Evolutionary conservation across 192 early-diverging fungal genomes (phyloP).

Genomic region (Pilaira anomala): DNA sequence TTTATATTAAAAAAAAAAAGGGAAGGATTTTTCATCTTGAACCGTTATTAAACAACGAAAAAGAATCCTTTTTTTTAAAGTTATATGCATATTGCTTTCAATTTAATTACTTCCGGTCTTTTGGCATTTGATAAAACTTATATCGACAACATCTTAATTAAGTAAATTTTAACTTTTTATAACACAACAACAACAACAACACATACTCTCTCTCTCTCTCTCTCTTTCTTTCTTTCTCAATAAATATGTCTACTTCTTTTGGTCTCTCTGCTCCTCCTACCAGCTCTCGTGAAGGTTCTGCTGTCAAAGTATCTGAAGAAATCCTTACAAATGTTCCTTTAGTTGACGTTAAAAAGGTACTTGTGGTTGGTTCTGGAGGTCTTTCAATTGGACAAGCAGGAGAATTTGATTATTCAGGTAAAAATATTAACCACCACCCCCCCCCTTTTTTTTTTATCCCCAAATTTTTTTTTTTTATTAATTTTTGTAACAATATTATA

Average conservation of each 20-base stretch:
- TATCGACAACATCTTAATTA: constrained; percentile 37
- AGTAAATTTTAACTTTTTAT: constrained; percentile 31
- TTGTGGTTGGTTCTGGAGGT: constrained; percentile 94
- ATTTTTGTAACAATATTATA: constrained; percentile 16
- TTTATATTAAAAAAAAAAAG: too few species aligned
- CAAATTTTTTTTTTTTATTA: not conserved
- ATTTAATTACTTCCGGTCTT: constrained; percentile 38
- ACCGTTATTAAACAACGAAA: too few species aligned
- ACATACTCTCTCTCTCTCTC: too few species aligned
- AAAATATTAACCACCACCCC: too few species aligned
- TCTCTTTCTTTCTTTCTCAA: constrained; percentile 2
- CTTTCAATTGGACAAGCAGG: constrained; percentile 96
- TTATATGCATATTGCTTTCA: constrained; percentile 34
- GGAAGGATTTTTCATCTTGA: too few species aligned
- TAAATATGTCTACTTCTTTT: not conserved
- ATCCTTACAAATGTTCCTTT: constrained; percentile 47
- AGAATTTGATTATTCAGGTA: constrained; percentile 98
- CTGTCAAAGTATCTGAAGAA: constrained; percentile 42
- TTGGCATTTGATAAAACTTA: constrained; percentile 34
- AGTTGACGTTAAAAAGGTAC: constrained; percentile 76
- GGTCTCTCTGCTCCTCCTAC: constrained; percentile 12
- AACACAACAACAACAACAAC: not conserved
- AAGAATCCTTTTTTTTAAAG: constrained; percentile 13
- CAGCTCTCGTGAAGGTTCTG: constrained; percentile 24
- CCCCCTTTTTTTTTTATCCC: not conserved